A percentile compares a stretch with the other conserved stretches of the same genome.
phyloP scores from a whole-genome alignment of 257 asterid genomes.

The Nicotiana tabacum region DNA sequence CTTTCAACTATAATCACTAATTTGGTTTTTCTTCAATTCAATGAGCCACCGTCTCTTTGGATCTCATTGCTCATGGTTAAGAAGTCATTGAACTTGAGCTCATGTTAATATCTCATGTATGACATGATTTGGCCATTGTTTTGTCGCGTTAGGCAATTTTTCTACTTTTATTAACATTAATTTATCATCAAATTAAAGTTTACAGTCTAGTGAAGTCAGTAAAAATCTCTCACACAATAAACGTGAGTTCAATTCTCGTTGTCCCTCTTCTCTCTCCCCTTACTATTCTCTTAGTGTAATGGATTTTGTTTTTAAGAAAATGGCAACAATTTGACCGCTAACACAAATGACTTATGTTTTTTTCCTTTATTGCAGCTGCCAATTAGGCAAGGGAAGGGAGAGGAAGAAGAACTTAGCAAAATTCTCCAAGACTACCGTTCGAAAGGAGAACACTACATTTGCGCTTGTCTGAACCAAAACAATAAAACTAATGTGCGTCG shows the following conservation, averaged over 20 bases:
- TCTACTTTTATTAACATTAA: not conserved
- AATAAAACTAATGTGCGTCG: slow-evolving; percentile 48
- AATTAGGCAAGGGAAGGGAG: slow-evolving; percentile 22
- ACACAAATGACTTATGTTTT: not conserved
- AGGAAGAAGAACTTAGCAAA: slow-evolving; percentile 12
- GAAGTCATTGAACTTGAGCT: not conserved
- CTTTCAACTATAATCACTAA: not conserved
- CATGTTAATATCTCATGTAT: not conserved
- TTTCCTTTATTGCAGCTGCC: slow-evolving; percentile 29
- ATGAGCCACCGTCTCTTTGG: not conserved
- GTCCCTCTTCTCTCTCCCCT: too few species aligned
- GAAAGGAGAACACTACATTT: slow-evolving; percentile 54
- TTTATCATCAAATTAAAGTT: too few species aligned
- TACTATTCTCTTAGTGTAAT: too few species aligned
- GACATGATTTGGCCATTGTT: not conserved
- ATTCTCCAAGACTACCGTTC: slow-evolving; percentile 44
- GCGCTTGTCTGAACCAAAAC: slow-evolving; percentile 56
- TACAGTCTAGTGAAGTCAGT: too few species aligned
- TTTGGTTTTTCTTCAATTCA: not conserved
- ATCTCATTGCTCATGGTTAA: not conserved
- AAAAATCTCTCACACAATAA: too few species aligned
- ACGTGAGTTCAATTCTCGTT: too few species aligned
- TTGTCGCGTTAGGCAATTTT: not conserved
- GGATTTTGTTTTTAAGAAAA: too few species aligned
- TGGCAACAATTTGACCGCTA: too few species aligned